Evolutionary conservation across 2,329 filamentous ascomycete genomes (phyloP).

Genomic region (Malbranchea zuffiana): DNA sequence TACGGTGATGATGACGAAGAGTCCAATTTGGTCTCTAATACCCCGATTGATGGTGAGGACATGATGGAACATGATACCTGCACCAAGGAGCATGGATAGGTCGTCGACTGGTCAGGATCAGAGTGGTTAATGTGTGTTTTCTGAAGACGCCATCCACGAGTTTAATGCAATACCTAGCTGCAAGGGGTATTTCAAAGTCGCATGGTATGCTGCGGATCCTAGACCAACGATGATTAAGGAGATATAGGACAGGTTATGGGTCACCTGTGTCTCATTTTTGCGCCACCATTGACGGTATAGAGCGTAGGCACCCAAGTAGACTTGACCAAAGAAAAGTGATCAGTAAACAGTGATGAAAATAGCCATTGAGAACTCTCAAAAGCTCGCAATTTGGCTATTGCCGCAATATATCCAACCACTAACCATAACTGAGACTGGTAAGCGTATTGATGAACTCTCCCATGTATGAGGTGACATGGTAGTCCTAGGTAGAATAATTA

Average conservation of each 20-base stretch:
- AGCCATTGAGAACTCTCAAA: background rate
- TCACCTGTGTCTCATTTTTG: constrained; percentile 13
- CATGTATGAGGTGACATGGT: constrained; percentile 17
- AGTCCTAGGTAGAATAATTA: constrained; percentile 16
- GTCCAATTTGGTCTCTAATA: background rate
- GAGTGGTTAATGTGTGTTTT: too few relatives aligned
- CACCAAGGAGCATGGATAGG: constrained; percentile 13
- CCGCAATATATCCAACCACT: background rate
- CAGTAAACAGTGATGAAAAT: constrained; percentile 6
- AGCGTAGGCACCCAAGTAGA: constrained; percentile 11
- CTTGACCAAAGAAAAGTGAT: background rate
- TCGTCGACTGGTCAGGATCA: constrained; percentile 11
- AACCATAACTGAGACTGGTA: constrained; percentile 18
- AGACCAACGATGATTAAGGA: constrained; percentile 19
- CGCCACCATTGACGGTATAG: constrained; percentile 13
- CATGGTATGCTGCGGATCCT: constrained; percentile 18
- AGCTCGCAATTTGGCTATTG: background rate
- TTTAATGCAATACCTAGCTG: constrained; percentile 15
- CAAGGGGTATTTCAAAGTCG: constrained; percentile 18
- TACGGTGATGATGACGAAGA: constrained; percentile 8
- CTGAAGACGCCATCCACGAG: too few relatives aligned
- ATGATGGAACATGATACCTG: constrained; percentile 13
- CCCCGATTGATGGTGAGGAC: constrained; percentile 11
- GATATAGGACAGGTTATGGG: constrained; percentile 14
- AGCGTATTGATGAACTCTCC: constrained; percentile 21